Conservation (phyloP, 1,284 basidiomycete species). For the Coriolopsis trogii region DNA sequence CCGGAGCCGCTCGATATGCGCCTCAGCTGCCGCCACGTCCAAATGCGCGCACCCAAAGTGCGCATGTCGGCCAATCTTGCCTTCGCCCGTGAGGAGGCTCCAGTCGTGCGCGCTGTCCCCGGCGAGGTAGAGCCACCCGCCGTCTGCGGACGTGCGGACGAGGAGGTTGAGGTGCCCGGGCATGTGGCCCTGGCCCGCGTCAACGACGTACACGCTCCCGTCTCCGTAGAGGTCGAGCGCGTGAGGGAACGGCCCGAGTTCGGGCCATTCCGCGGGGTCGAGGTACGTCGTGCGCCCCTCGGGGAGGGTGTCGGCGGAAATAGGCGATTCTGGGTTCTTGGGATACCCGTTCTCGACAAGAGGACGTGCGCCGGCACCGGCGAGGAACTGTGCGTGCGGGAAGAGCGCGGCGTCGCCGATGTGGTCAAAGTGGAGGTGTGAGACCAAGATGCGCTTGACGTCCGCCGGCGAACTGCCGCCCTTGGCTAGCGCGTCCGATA, state of each 20-base stretch:
- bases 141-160: slow-evolving; percentile 55
- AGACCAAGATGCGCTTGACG: slow-evolving; percentile 48
- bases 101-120: slow-evolving; percentile 60
- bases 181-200: slow-evolving; percentile 54
- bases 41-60: slow-evolving; percentile 43
- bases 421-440: slow-evolving; percentile 36
- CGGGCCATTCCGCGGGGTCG: slow-evolving; percentile 12
- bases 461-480: slow-evolving; percentile 46
- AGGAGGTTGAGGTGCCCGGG: slow-evolving; percentile 56
- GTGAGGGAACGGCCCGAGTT: slow-evolving; percentile 52
- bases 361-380: slow-evolving; percentile 40
- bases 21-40: slow-evolving; percentile 44
- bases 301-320: slow-evolving; percentile 45
- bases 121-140: slow-evolving; percentile 59
- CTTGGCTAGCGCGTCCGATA: slow-evolving; percentile 48
- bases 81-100: slow-evolving; percentile 50
- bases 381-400: slow-evolving; percentile 46
- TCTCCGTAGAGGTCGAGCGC: slow-evolving; percentile 59
- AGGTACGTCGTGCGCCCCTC: slow-evolving; percentile 41
- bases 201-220: slow-evolving; percentile 58
- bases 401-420: slow-evolving; percentile 47
- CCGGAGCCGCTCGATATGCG: slow-evolving; percentile 45
- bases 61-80: slow-evolving; percentile 39
- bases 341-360: slow-evolving; percentile 44
- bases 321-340: slow-evolving; percentile 27